phyloP scores from a whole-genome alignment of 345 rosid species.

The Carallia brachiata region DNA sequence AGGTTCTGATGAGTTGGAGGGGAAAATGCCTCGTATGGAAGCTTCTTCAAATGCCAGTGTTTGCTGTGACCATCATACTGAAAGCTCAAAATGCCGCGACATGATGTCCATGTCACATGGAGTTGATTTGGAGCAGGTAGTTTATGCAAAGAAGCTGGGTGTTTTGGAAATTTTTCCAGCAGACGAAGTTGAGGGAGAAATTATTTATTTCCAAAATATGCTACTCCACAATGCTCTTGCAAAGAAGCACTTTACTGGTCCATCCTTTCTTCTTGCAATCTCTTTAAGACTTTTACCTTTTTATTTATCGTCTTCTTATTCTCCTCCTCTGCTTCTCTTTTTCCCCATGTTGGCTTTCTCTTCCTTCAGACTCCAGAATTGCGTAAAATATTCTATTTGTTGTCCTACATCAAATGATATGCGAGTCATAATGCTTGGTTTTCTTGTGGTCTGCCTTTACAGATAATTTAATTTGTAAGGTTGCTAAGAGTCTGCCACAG shows the following conservation, averaged over 20 bases:
- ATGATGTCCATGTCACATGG: slow-evolving; percentile 22
- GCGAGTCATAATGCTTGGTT: too few relatives aligned
- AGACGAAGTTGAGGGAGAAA: slow-evolving; percentile 96
- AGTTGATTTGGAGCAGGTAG: slow-evolving; percentile 32
- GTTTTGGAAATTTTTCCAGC: slow-evolving; percentile 58
- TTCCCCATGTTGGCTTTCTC: too few relatives aligned
- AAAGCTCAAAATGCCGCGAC: slow-evolving; percentile 32
- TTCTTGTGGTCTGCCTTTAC: slow-evolving; percentile 11
- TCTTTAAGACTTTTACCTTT: not conserved
- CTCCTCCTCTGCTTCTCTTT: too few relatives aligned
- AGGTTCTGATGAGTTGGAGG: slow-evolving; percentile 39
- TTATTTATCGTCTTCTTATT: not conserved
- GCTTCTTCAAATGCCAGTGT: slow-evolving; percentile 41
- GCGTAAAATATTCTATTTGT: too few relatives aligned
- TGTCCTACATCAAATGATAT: too few relatives aligned
- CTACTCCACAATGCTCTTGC: slow-evolving; percentile 58
- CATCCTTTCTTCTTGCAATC: not conserved
- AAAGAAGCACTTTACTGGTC: slow-evolving; percentile 63
- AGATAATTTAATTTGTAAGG: slow-evolving; percentile 66
- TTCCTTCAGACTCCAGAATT: too few relatives aligned
- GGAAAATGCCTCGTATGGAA: slow-evolving; percentile 45
- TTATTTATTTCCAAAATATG: slow-evolving; percentile 67
- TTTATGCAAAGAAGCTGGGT: slow-evolving; percentile 51
- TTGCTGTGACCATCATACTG: slow-evolving; percentile 39
- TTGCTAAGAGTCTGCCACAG: slow-evolving; percentile 52